Evolutionary conservation across 2,329 filamentous ascomycete species (phyloP), one percentile per base, ranked within the genome.

Genomic region (Ceratocystis diversiconidia): DNA sequence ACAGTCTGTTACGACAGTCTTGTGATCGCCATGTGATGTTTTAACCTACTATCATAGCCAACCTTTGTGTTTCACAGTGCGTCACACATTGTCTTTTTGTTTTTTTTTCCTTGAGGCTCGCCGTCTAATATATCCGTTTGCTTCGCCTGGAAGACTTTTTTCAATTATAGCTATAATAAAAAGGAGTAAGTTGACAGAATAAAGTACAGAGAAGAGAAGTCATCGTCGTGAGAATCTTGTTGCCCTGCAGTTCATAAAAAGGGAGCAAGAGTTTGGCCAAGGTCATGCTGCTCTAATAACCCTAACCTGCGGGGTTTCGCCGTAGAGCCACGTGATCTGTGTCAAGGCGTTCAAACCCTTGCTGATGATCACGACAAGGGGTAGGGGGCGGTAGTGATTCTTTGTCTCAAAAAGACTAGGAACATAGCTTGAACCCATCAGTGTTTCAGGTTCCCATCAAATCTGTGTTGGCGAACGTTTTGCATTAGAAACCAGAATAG

Each of bases 401-500:
- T 1, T 10, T 10, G 32, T 41, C 36, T 4, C 36, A 41, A 41
- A 41, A 41, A 4, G 28, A 17, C 52, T 32, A 17, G 7, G 28
- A 32, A 59, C 15, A 17, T 10, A n/a, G 52, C 22, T 59, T 57
- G 25, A n/a, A 7, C 10, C 4, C 28, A 30, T 28, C 12, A 6
- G 52, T 25, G 48, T 43, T 63, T 28, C 25, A 44, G 61, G 7
- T 12, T 25, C 12, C 25, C 12, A 28, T 28, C 3, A 32, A 8
- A 30, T n/a, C 1, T 36, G 25, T 19, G 52, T 17, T 15, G 7
- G 25, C 2, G 25, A n/a, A 8, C 30, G 25, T 32, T 59, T 59
- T 59, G 25, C 52, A 30, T 73, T 82, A 82, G 41, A 78, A 75
- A 63, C 79, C 74, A 68, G 74, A 75, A 69, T 77, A 76, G 63